These are phyloP conservation scores for Sordariomycetes sp. DNA, from an alignment of 2,329 filamentous ascomycete species.

Conservation along the genomic window DNA sequence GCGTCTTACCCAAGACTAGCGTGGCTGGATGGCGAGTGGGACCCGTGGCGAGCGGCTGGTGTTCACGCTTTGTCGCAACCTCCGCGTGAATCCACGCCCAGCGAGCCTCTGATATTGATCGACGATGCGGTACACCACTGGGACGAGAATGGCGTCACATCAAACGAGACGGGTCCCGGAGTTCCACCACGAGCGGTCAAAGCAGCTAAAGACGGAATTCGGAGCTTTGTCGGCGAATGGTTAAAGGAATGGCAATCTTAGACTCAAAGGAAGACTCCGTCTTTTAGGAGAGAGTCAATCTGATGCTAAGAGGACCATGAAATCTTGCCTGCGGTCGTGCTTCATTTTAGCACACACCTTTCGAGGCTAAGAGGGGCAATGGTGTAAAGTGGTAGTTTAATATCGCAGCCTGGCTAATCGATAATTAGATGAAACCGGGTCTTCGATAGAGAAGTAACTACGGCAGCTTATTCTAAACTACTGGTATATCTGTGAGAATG, in stretches of 20 bases:
- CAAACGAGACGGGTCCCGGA: constrained; percentile 2
- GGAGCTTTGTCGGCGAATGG: constrained; percentile 6
- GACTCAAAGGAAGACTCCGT: too few relatives aligned
- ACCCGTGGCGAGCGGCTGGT: constrained; percentile 72
- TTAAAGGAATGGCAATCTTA: constrained; percentile 6
- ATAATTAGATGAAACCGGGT: too few relatives aligned
- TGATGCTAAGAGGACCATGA: too few relatives aligned
- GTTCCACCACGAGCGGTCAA: constrained; percentile 4
- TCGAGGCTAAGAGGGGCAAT: too few relatives aligned
- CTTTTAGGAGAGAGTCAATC: too few relatives aligned
- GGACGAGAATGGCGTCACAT: constrained; percentile 6
- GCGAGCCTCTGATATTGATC: constrained; percentile 7
- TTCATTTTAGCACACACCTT: too few relatives aligned
- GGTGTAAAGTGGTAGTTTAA: too few relatives aligned
- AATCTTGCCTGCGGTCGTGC: too few relatives aligned
- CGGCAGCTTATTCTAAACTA: too few relatives aligned
- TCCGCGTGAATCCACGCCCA: constrained; percentile 3
- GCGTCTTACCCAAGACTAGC: constrained; percentile 70
- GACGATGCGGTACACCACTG: constrained; percentile 7
- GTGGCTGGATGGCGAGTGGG: constrained; percentile 64
- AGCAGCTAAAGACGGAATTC: constrained; percentile 3
- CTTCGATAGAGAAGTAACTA: too few relatives aligned
- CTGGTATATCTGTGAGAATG: too few relatives aligned
- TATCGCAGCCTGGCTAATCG: too few relatives aligned
- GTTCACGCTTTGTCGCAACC: constrained; percentile 49